Conservation (phyloP, 2,329 filamentous ascomycete species). For the Diaporthe capsici region DNA sequence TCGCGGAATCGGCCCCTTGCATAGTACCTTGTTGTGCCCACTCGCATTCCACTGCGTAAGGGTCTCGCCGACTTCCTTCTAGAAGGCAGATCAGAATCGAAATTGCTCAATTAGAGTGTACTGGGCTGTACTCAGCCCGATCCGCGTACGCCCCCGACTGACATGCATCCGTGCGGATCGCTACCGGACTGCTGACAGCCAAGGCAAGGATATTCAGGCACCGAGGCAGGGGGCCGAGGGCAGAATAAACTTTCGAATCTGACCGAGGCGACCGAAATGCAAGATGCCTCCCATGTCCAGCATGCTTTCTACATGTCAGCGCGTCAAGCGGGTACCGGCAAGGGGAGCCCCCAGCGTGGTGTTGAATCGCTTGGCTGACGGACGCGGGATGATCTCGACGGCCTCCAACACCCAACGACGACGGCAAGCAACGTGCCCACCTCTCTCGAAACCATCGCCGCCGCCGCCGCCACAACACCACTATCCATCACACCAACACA, state of each 20-base stretch:
- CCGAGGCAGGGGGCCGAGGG: slow-evolving; percentile 11
- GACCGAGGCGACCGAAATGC: slow-evolving; percentile 26
- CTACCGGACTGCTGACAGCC: slow-evolving; percentile 7
- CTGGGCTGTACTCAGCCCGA: slow-evolving; percentile 28
- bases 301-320: neutral
- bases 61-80: slow-evolving; percentile 28
- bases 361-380: slow-evolving; percentile 11
- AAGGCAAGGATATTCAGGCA: slow-evolving; percentile 32
- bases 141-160: slow-evolving; percentile 11
- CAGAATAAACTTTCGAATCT: slow-evolving; percentile 25
- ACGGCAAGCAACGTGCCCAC: neutral
- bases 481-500: slow-evolving; percentile 3
- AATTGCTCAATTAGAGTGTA: slow-evolving; percentile 25
- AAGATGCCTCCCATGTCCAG: slow-evolving; percentile 18
- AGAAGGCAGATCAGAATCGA: slow-evolving; percentile 32
- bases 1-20: slow-evolving; percentile 26
- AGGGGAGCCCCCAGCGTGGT: slow-evolving; percentile 8
- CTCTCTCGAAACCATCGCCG: neutral
- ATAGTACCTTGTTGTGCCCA: neutral
- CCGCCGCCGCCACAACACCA: slow-evolving; percentile 8
- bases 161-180: slow-evolving; percentile 18
- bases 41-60: neutral
- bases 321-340: slow-evolving; percentile 11
- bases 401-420: slow-evolving; percentile 29
- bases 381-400: slow-evolving; percentile 25